Base-by-base conservation (phyloP, 768 basidiomycete species). In the Leucogyrophana mollusca region DNA sequence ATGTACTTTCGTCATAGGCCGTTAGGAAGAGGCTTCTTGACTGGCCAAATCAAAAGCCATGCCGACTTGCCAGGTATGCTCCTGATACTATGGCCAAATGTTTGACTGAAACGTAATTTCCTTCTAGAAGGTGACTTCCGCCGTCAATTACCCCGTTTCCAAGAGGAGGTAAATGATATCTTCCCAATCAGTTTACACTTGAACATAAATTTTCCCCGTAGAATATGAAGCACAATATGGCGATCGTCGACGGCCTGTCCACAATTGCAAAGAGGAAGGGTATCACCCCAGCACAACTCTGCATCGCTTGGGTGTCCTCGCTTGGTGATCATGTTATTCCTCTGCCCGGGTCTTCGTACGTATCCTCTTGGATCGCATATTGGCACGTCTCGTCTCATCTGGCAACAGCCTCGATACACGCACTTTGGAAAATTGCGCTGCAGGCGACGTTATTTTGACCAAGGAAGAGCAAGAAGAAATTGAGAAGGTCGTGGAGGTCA, bases 21-120 rank as follows among this genome's bases (percentile, higher is more conserved):
- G 0, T 70, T 82, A 1, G 79, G 80, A 4, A 65, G 69, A 14
- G 79, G 80, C 3, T 69, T 81, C 58, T 63, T 83, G 24, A 75
- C 76, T 0, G 80, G 80, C 1, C 58, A 71, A 24, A 70, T 81
- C 56, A 77, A 73, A 53, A 60, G 54, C 23, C 45, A 34, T 2
- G 59, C 64, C 7, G 73, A 74, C 18, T 20, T 76, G 21, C 59
- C 61, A 17, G 61, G 66, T 58, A 23, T n/a, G n/a, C n/a, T n/a
- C n/a, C n/a, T n/a, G n/a, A n/a, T n/a, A 32, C 56, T 17, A 20
- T 23, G 13, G 20, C 4, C 21, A 34, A 9, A 32, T 9, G 13
- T 25, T 27, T 16, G 14, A 17, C 20, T 10, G 32, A 37, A 61
- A 17, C 51, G 32, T 22, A 9, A 40, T 27, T 20, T 21, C 22